These are phyloP conservation scores for Globisporangium radiosum DNA, from an alignment of 352 stramenopile species.

Conservation along the genomic window DNA sequence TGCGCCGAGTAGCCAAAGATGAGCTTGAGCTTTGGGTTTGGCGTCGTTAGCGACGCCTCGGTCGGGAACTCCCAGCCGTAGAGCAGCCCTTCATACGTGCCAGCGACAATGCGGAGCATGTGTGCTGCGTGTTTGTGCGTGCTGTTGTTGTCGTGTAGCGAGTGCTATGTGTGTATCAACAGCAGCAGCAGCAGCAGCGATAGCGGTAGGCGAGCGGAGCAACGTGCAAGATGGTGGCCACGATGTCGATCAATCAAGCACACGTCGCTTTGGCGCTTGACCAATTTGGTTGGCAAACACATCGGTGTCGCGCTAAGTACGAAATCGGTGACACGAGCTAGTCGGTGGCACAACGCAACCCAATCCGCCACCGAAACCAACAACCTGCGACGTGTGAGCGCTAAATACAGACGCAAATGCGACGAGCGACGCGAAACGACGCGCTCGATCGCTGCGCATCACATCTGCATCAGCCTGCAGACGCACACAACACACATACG, in stretches of 20 bases:
- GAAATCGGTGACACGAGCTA: not conserved
- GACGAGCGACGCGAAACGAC: too few relatives aligned
- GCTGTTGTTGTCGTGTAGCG: not conserved
- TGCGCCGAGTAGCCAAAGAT: conserved; percentile 82
- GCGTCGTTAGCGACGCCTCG: conserved; percentile 16
- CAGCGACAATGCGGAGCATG: conserved; percentile 77
- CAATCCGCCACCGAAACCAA: conserved; percentile 1
- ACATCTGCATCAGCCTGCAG: too few relatives aligned
- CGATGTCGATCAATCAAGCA: not conserved
- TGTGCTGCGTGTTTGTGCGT: conserved; percentile 1
- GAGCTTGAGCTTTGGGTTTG: conserved; percentile 65
- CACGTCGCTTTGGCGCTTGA: conserved; percentile 1
- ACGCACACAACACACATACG: too few relatives aligned
- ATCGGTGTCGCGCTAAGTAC: conserved; percentile 7
- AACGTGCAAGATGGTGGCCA: too few relatives aligned
- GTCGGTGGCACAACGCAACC: not conserved
- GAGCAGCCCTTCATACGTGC: conserved; percentile 83
- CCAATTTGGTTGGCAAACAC: conserved; percentile 23
- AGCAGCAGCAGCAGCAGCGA: not conserved
- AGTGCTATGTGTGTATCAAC: not conserved
- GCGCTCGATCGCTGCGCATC: too few relatives aligned
- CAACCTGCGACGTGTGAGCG: conserved; percentile 29
- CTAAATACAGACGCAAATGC: not conserved
- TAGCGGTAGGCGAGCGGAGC: too few relatives aligned
- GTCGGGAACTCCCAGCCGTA: conserved; percentile 75